These are phyloP conservation scores for Phyllosticta ampelicida DNA, from an alignment of 2,329 filamentous ascomycete species.

Conservation along the genomic window DNA sequence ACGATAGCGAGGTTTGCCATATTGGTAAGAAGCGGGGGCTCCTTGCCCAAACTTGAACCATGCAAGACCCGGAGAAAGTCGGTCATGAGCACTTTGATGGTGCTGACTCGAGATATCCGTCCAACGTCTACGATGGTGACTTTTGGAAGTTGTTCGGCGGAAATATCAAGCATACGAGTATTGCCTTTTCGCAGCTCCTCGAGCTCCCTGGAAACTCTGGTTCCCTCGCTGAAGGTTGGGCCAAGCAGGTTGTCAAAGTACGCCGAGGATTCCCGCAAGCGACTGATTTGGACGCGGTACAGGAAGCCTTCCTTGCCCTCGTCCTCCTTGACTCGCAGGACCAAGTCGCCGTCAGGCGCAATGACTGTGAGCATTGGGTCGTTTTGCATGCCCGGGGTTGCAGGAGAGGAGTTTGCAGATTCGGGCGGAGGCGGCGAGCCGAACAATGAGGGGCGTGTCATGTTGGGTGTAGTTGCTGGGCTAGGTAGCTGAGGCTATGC, in stretches of 20 bases:
- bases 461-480: neutral
- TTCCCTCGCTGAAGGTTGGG: constrained; percentile 54
- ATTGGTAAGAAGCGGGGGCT: constrained; percentile 46
- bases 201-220: constrained; percentile 42
- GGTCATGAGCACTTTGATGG: constrained; percentile 51
- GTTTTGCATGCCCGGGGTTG: constrained; percentile 17
- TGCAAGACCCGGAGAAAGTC: constrained; percentile 61
- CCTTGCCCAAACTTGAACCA: constrained; percentile 35
- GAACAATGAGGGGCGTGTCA: constrained; percentile 5
- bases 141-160: constrained; percentile 46
- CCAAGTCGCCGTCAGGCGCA: constrained; percentile 48
- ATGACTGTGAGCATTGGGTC: constrained; percentile 38
- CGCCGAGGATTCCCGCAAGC: constrained; percentile 50
- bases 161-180: constrained; percentile 39
- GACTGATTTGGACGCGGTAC: constrained; percentile 51
- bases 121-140: constrained; percentile 58
- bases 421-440: neutral
- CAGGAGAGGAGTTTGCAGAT: neutral
- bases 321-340: constrained; percentile 57
- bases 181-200: constrained; percentile 39
- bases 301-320: constrained; percentile 44
- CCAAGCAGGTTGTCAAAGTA: constrained; percentile 61
- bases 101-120: constrained; percentile 49
- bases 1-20: constrained; percentile 58
- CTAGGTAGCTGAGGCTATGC: neutral